Evolutionary conservation across 2,329 filamentous ascomycete genomes (phyloP), one percentile per base, ranked within the genome.

Genomic region (Penicillium sp.): DNA sequence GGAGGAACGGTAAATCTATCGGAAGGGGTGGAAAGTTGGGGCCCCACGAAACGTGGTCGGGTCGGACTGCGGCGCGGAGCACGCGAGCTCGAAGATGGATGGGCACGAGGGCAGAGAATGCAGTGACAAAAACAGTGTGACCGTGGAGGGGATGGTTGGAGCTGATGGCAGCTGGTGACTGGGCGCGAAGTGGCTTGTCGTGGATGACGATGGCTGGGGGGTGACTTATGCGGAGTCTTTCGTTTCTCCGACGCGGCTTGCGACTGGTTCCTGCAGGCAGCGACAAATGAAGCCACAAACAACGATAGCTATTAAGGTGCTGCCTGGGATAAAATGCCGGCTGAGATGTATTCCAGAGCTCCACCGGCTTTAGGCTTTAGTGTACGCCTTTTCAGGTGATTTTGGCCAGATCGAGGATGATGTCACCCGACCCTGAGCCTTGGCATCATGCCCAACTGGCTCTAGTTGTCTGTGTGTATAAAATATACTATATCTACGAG

Each of bases 211-310:
- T 52, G 48, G 46, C 45, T 46, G 46, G 51, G 46, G 46, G 53
- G 54, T 40, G 42, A 28, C 16, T 30, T 44, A 27, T 54, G 54
- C 50, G 53, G 61, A 62, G 60, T 60, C 50, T 57, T 64, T 62
- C 54, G 58, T 65, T 67, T 67, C 63, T 67, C 63, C 64, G 63
- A 58, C 35, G 52, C 47, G 52, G 46, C 28, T 50, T n/a, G 46
- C 24, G n/a, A 45, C 41, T 49, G 46, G 55, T 42, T 40, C 46
- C 44, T 38, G 43, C 16, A 31, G 53, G 20, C 42, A 35, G 44
- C 41, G 45, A 18, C 46, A 30, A 30, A 49, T 40, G 53, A 30
- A 36, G 10, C 18, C 35, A 9, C 16, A 7, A 13, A 20, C 16
- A 11, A 36, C 35, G 4, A 20, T 10, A 20, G 18, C 35, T 38